Base-by-base conservation (phyloP, 2,329 filamentous ascomycete species). In the Sporothrix globosa region DNA sequence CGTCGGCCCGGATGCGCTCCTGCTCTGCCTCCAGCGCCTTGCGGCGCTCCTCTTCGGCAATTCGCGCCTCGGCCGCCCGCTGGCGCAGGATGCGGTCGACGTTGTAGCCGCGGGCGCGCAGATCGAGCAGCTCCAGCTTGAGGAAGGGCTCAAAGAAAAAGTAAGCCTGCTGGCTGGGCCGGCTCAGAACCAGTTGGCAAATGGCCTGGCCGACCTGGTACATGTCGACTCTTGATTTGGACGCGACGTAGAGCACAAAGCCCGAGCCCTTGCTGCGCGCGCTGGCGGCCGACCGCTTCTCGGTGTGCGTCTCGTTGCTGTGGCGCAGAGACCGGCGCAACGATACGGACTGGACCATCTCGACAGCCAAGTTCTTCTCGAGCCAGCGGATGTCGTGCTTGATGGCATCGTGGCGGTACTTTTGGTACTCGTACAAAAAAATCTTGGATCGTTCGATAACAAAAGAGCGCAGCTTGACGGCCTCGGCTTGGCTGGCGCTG, bases 161-260 rank as follows among this genome's bases (percentile, higher is more conserved):
- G 69, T 92, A 93, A 2, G 95, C 93, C 77, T 96, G 92, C 76
- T 97, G 92, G 74, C 92, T 95, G 9, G 95, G 93, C 27, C 93
- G 88, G 68, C 88, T 88, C 63, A 99, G 84, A 50, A 99, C 84
- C 68, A 97, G 82, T 76, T 91, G 89, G 73, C 95, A 93, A 61
- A 99, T 85, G 34, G 92, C 92, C 75, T 94, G 91, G 70, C 93
- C 96, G 74, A 99, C 90, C 81, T 99, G 93, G 78, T 97, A 98
- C 77, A 96, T 88, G 77, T 98, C 93, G 17, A 71, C 27, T 41
- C 88, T 91, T 1, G 84, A 80, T 41, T 84, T 86, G 11, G 89
- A 87, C 3, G 91, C 90, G 50, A 98, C 88, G 76, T 91, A 96
- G n/a, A 98, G 82, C 4, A 89, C 86, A 77, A 87, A 90, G 30